Base-by-base conservation (phyloP, 108 stramenopile genomes). In the Nitzschia sp. region DNA sequence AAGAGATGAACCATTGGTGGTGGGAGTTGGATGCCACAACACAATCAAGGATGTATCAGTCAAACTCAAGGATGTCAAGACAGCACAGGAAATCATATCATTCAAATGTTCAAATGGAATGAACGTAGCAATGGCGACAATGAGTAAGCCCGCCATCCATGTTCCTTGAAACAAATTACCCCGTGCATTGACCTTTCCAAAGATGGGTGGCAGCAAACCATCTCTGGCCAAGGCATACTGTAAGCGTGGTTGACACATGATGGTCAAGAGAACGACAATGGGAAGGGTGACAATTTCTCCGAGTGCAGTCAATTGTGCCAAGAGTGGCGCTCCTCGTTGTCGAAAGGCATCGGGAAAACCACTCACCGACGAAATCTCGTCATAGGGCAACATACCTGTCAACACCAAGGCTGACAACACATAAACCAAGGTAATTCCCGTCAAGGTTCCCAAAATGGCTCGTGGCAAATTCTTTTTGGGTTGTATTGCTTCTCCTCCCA, bases 201-300 rank as follows among this genome's bases (percentile, higher is more conserved):
- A 93, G 12, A 92, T 61, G 22, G 51, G 34, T n/a, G 96, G 96
- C 26, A 95, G 44, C 10, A 97, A 80, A 17, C 96, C 96, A 73
- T 97, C 96, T 38, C 78, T 77, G 25, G 92, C 88, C 81, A 95
- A 73, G 39, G 92, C 92, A 57, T 65, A 86, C 63, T 84, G 88
- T 46, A 97, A 69, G 9, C 96, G 82, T 7, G 94, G 94, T 67
- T 97, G 96, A 51, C 91, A 88, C 72, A 95, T 71, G 26, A 95
- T 57, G 9, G 89, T 86, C 6, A 97, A 78, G 50, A 97, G 71
- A 29, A 97, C 94, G 21, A 97, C 96, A 12, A 97, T 74, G 0
- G 96, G 96, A 10, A 97, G 75, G 15, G 92, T 94, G 10, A 87
- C 40, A 9, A 97, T 73, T 75, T 97, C 96, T 24, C 96, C 96